Base-by-base conservation (phyloP, 345 rosid genomes). In the Gossypium arboreum region DNA sequence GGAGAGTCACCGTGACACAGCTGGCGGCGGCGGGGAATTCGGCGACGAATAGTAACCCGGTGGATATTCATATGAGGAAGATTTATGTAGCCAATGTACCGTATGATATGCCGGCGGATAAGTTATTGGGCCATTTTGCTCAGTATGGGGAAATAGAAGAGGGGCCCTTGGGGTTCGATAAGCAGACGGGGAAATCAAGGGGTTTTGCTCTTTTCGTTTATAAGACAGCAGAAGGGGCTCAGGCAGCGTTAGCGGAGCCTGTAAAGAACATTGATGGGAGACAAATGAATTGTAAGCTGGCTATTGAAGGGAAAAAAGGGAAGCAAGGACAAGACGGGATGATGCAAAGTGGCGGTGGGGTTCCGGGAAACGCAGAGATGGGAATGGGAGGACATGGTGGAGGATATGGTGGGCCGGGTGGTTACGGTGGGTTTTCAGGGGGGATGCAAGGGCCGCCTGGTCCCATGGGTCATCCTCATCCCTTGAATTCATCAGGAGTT, bases 151-250 rank as follows among this genome's bases (percentile, higher is more conserved):
- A 93, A 75, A 91, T 93, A 39, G 98, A 91, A 66, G 95, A 89
- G 76, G 98, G 98, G 13, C 98, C 98, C 1, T 74, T 93, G 44
- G 98, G 98, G 2, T 90, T 90, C 62, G 98, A 94, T 81, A 91
- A 91, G 77, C 83, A 84, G 82, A 92, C 97, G 2, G 97, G 98
- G 54, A 93, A 93, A 67, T 89, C 97, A 1, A 88, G 84, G 66
- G 98, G 98, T 0, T 94, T 88, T 62, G 95, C 97, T 0, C 76
- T 94, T 77, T 94, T 94, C 79, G 97, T 94, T 3, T 94, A 92
- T 27, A 94, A 90, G 89, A 85, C 90, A 0, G 72, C 86, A 0
- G 97, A 89, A 62, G 95, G 97, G 17, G 97, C 98, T n/a, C 89
- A 87, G 29, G 85, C 88, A 1, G 95, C 98, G 0, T 81, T 93